A percentile compares a stretch with the other conserved stretches of the same genome.
These are phyloP conservation scores for Nannizzia gypsea DNA, from an alignment of 2,329 filamentous ascomycete species.

Conservation along the genomic window DNA sequence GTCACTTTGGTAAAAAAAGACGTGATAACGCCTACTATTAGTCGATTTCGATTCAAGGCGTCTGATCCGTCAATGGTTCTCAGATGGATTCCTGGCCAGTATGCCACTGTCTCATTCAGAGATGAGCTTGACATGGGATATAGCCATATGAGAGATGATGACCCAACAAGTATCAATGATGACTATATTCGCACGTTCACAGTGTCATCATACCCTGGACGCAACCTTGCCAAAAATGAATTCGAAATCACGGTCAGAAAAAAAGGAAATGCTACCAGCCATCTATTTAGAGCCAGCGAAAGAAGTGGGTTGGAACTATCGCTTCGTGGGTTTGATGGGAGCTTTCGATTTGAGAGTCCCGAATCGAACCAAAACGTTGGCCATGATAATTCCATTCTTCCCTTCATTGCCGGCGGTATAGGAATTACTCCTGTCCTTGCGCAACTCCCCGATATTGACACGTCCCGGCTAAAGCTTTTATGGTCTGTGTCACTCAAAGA, in stretches of 20 bases:
- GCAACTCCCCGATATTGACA: conserved; percentile 46
- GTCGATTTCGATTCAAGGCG: conserved; percentile 50
- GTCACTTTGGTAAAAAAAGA: conserved; percentile 51
- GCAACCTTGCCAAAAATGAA: conserved; percentile 31
- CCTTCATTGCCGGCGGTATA: conserved; percentile 66
- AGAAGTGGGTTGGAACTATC: conserved; percentile 48
- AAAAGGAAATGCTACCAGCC: conserved; percentile 56
- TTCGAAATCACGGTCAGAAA: conserved; percentile 62
- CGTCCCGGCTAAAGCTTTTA: conserved; percentile 43
- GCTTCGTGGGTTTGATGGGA: conserved; percentile 62
- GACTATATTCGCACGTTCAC: conserved; percentile 78
- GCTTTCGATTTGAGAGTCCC: conserved; percentile 37
- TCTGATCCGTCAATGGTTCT: conserved; percentile 24
- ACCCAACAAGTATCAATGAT: conserved; percentile 70
- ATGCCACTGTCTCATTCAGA: conserved; percentile 63
- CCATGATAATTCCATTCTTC: conserved; percentile 29
- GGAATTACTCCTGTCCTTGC: conserved; percentile 74
- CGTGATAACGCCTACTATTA: conserved; percentile 53
- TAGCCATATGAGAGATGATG: conserved; percentile 70
- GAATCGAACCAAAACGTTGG: not conserved
- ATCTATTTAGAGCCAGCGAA: conserved; percentile 50
- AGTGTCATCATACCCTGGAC: conserved; percentile 49
- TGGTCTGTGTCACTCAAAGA: conserved; percentile 58
- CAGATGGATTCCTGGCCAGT: conserved; percentile 59
- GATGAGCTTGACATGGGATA: conserved; percentile 61